Evolutionary conservation across 768 basidiomycete genomes (phyloP).

Genomic region (Russula olivacea): DNA sequence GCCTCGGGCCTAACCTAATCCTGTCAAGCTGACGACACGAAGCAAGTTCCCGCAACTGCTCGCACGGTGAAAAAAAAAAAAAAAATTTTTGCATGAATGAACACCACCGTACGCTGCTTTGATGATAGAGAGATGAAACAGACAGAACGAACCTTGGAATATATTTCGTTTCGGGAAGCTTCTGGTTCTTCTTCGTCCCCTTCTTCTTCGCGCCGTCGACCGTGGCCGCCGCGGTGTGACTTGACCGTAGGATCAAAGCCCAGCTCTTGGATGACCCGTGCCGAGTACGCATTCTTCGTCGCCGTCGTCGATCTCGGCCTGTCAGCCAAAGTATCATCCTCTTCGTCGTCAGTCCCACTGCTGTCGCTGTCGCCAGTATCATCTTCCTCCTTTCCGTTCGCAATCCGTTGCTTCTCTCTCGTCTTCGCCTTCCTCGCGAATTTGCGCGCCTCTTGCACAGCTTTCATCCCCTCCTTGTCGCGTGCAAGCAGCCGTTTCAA

Average conservation of each 20-base stretch:
- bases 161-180: constrained; percentile 31
- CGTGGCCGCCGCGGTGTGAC: constrained; percentile 41
- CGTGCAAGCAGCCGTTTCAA: constrained; percentile 55
- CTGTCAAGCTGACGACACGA: constrained; percentile 45
- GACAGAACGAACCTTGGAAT: constrained; percentile 58
- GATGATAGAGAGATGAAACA: not conserved
- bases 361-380: constrained; percentile 18
- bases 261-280: constrained; percentile 58
- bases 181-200: constrained; percentile 31
- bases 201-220: constrained; percentile 29
- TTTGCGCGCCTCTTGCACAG: constrained; percentile 56
- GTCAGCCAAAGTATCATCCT: not conserved
- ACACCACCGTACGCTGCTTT: not conserved
- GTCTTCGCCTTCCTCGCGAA: constrained; percentile 31
- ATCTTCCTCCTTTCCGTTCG: constrained; percentile 23
- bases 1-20: constrained; percentile 55
- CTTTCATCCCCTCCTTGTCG: constrained; percentile 64
- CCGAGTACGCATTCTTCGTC: constrained; percentile 53
- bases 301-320: not conserved
- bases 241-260: constrained; percentile 76
- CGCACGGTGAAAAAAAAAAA: not conserved
- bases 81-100: not conserved
- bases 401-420: constrained; percentile 10
- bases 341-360: not conserved
- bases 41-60: constrained; percentile 52